phyloP scores from a whole-genome alignment of 768 basidiomycete genomes.

The Termitomyces bulborhizus region DNA sequence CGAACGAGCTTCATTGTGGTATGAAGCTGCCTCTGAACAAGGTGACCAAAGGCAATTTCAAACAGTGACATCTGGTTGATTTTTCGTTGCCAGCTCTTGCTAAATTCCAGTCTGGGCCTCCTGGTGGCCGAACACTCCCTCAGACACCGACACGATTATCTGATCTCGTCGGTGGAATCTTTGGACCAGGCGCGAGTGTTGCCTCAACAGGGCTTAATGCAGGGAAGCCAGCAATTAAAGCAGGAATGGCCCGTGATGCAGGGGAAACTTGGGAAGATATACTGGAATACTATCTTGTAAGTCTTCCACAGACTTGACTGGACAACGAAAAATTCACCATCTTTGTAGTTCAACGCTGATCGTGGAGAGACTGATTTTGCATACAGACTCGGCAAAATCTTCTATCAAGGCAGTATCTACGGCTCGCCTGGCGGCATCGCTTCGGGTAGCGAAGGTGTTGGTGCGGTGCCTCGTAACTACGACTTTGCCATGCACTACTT shows the following conservation, averaged over 20 bases:
- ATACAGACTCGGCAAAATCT: slow-evolving; percentile 90
- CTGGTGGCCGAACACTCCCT: slow-evolving; percentile 84
- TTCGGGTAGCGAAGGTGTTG: slow-evolving; percentile 90
- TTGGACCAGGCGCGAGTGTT: slow-evolving; percentile 90
- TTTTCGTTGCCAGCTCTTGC: slow-evolving; percentile 54
- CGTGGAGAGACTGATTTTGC: slow-evolving; percentile 87
- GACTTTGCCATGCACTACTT: slow-evolving; percentile 79
- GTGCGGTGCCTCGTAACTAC: slow-evolving; percentile 79
- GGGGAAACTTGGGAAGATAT: slow-evolving; percentile 95
- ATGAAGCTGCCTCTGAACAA: slow-evolving; percentile 83
- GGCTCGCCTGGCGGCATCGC: slow-evolving; percentile 69
- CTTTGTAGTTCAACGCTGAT: slow-evolving; percentile 84
- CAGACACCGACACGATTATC: slow-evolving; percentile 78
- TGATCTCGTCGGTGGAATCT: slow-evolving; percentile 89
- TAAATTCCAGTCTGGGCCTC: slow-evolving; percentile 78
- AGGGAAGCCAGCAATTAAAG: slow-evolving; percentile 72
- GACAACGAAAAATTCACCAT: neutral
- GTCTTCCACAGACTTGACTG: slow-evolving; percentile 11
- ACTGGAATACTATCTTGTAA: slow-evolving; percentile 83
- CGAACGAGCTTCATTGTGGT: slow-evolving; percentile 78
- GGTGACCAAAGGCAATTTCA: slow-evolving; percentile 31
- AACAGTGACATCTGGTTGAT: neutral
- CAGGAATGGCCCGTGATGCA: slow-evolving; percentile 73
- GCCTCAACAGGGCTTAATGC: slow-evolving; percentile 80
- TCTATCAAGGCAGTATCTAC: slow-evolving; percentile 94